Evolutionary conservation across 129 eudicot genomes (phyloP), one percentile per base, ranked within the genome.

Genomic region (Escallonia herrerae): DNA sequence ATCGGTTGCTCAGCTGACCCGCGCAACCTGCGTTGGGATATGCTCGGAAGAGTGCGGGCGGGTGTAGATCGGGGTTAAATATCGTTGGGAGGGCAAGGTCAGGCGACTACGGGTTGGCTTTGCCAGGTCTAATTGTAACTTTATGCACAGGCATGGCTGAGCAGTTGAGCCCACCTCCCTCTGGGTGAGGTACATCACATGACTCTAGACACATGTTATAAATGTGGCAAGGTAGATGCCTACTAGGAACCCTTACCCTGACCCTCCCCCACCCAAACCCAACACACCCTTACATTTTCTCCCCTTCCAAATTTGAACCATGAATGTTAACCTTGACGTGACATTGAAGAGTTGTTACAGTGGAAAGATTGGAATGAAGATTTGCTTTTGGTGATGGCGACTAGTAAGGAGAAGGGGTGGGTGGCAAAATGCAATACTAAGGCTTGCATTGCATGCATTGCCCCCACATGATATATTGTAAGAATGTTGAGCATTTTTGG

Each of bases 331-430:
- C 33, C 33, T 22, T 22, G 33, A 22, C 33, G 33, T 22, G 33
- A 22, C 33, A 22, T 22, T 22, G 33, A 22, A 22, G 33, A 22
- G 56, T 0, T n/a, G 4, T 12, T 52, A 52, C 14, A 10, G 56
- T 11, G 56, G 56, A 52, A 52, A 52, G 56, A 52, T 52, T 52
- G 6, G 14, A 52, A 52, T 52, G 22, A 52, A 52, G 4, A 12
- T 52, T 12, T 52, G 56, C 56, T 52, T 52, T 52, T 52, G 56
- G 56, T 52, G 56, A 52, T 52, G 22, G 22, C 14, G 56, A 52
- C 56, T 52, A 8, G 6, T 11, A 5, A 52, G 56, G 14, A 52
- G 56, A 22, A 52, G 22, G 11, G 22, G 56, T 52, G 14, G 56
- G 13, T 52, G 56, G 56, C 56, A 52, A 52, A 52, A 12, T 13